Conservation (phyloP, 2,329 filamentous ascomycete genomes). For the Graphilbum fragrans region DNA sequence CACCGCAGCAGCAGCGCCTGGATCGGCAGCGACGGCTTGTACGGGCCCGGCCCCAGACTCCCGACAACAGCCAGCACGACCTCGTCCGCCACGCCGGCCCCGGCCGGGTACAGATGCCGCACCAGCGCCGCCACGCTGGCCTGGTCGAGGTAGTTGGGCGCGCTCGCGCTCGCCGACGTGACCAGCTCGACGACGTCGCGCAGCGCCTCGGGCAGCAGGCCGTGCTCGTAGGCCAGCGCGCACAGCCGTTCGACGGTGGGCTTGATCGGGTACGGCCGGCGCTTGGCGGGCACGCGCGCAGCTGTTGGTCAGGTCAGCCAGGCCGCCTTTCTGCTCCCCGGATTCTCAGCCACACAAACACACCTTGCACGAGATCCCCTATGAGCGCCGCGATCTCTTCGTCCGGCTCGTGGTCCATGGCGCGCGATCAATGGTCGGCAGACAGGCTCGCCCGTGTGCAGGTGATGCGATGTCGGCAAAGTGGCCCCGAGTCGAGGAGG, state of each 20-base stretch:
- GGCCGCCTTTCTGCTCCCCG: too few relatives aligned
- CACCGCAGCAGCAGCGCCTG: conserved; percentile 65
- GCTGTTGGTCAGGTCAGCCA: conserved; percentile 25
- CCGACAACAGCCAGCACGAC: conserved; percentile 56
- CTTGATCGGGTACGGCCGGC: conserved; percentile 50
- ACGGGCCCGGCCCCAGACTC: conserved; percentile 63
- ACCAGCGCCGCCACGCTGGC: conserved; percentile 56
- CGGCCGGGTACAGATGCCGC: conserved; percentile 65
- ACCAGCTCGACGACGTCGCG: conserved; percentile 53
- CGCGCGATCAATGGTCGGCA: neutral
- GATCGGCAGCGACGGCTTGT: conserved; percentile 59
- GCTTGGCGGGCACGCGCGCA: conserved; percentile 51
- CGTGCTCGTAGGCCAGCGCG: conserved; percentile 53
- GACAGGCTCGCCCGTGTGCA: too few relatives aligned
- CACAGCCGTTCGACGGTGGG: conserved; percentile 51
- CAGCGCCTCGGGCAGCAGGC: conserved; percentile 50
- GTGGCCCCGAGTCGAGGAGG: too few relatives aligned
- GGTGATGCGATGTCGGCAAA: too few relatives aligned
- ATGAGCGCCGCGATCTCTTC: conserved; percentile 9
- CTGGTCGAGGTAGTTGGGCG: conserved; percentile 56
- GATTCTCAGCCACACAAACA: neutral
- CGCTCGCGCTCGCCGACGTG: conserved; percentile 36
- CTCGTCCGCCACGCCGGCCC: conserved; percentile 41
- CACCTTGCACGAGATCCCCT: conserved; percentile 11
- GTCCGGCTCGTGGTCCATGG: conserved; percentile 10